A percentile compares a stretch with the other conserved stretches of the same genome.
These are phyloP conservation scores for Trichoderma semiorbis DNA, from an alignment of 2,329 filamentous ascomycete species.

Conservation along the genomic window DNA sequence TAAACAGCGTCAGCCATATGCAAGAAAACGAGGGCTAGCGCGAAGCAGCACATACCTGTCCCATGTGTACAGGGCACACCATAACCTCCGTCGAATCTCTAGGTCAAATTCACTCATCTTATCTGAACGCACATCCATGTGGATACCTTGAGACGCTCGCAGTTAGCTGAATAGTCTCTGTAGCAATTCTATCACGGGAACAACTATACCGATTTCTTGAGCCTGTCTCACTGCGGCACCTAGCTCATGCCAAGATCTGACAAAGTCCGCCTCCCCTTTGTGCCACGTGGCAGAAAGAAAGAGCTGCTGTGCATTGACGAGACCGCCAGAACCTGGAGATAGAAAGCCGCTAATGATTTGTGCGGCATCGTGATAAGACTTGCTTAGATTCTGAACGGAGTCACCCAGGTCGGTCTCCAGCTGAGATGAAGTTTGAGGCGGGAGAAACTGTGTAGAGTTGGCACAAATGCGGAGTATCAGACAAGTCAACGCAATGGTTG, in stretches of 20 bases:
- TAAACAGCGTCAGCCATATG: not conserved
- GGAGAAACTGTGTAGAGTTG: slow-evolving; percentile 1
- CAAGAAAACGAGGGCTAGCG: no score
- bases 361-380: not conserved
- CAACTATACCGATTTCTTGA: slow-evolving; percentile 1
- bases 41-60: not conserved
- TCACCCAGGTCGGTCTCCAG: not conserved
- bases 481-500: not conserved
- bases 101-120: not conserved
- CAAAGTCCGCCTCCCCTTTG: slow-evolving; percentile 5
- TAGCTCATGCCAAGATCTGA: slow-evolving; percentile 7
- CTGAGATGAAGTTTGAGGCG: not conserved
- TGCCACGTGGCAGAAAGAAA: slow-evolving; percentile 1
- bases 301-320: not conserved
- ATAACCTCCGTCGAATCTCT: not conserved
- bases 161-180: not conserved
- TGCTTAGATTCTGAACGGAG: not conserved
- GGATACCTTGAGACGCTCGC: not conserved
- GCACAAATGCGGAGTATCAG: slow-evolving; percentile 7
- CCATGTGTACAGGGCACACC: slow-evolving; percentile 4
- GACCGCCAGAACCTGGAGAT: not conserved
- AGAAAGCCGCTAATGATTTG: not conserved
- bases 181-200: not conserved
- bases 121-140: not conserved
- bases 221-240: not conserved